A percentile compares a stretch with the other conserved stretches of the same genome.
Evolutionary conservation across 2,329 filamentous ascomycete genomes (phyloP).

Genomic region (Zymoseptoria brevis): DNA sequence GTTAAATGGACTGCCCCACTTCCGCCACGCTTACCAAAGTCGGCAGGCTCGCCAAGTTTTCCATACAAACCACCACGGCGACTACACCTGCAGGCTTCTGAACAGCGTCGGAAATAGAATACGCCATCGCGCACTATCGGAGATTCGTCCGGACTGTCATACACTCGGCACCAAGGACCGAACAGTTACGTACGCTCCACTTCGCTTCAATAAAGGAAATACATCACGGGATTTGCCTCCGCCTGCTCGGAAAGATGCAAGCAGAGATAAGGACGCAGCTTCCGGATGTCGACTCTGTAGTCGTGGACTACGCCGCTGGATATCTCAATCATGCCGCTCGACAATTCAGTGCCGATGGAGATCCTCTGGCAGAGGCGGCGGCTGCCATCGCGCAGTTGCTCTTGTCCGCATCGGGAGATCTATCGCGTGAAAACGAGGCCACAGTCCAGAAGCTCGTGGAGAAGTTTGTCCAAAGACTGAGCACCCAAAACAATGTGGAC

Average conservation of each 20-base stretch:
- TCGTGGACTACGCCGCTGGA: slow-evolving; percentile 52
- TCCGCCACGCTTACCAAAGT: not conserved
- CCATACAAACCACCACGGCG: not conserved
- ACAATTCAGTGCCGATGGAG: slow-evolving; percentile 65
- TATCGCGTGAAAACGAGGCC: slow-evolving; percentile 61
- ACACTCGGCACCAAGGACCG: not conserved
- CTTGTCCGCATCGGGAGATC: slow-evolving; percentile 82
- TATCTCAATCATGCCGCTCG: slow-evolving; percentile 92
- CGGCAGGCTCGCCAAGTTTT: not conserved
- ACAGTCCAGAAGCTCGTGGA: slow-evolving; percentile 76
- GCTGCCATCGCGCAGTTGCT: slow-evolving; percentile 78
- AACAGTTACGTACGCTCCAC: not conserved
- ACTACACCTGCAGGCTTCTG: not conserved
- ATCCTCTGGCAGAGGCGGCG: slow-evolving; percentile 79
- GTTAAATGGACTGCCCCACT: not conserved
- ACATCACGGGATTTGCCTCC: slow-evolving; percentile 11
- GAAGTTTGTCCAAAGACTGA: slow-evolving; percentile 81
- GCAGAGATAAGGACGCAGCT: slow-evolving; percentile 31
- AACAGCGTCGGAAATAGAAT: not conserved
- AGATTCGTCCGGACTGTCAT: not conserved
- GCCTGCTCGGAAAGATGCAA: slow-evolving; percentile 25
- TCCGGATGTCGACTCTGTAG: slow-evolving; percentile 30
- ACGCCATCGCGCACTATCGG: not conserved
- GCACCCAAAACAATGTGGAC: slow-evolving; percentile 60
- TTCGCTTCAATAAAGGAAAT: slow-evolving; percentile 22